Conservation (phyloP, 768 basidiomycete genomes). For the Russula vinacea region DNA sequence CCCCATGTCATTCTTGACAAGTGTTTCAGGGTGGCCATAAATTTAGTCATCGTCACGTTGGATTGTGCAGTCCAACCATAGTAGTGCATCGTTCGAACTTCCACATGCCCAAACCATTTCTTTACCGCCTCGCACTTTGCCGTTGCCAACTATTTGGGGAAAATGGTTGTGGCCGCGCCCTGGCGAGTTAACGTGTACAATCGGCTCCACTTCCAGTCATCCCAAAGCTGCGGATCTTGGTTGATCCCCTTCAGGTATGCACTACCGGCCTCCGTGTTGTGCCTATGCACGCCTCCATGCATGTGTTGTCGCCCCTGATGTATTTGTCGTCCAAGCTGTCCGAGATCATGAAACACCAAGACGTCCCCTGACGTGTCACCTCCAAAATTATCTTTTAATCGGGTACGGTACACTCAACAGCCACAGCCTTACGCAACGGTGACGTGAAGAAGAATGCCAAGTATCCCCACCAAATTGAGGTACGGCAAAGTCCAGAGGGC, state of each 20-base stretch:
- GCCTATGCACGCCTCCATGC: neutral
- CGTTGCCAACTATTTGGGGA: neutral
- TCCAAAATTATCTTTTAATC: slow-evolving; percentile 1
- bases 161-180: neutral
- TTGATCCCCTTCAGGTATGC: neutral
- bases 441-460: neutral
- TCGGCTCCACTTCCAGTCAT: neutral
- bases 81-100: neutral
- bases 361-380: neutral
- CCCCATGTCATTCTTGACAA: neutral
- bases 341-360: neutral
- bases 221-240: neutral
- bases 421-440: neutral
- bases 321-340: neutral
- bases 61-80: neutral
- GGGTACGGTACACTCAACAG: neutral
- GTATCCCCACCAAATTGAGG: neutral
- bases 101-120: neutral
- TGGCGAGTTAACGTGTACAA: neutral
- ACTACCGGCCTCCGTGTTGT: neutral
- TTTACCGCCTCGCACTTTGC: neutral
- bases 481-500: neutral
- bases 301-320: neutral
- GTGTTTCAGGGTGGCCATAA: slow-evolving; percentile 8
- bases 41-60: neutral